Evolutionary conservation across 306 rosid species (phyloP), one percentile per base, ranked within the genome.

Genomic region (Vachellia collinsii): DNA sequence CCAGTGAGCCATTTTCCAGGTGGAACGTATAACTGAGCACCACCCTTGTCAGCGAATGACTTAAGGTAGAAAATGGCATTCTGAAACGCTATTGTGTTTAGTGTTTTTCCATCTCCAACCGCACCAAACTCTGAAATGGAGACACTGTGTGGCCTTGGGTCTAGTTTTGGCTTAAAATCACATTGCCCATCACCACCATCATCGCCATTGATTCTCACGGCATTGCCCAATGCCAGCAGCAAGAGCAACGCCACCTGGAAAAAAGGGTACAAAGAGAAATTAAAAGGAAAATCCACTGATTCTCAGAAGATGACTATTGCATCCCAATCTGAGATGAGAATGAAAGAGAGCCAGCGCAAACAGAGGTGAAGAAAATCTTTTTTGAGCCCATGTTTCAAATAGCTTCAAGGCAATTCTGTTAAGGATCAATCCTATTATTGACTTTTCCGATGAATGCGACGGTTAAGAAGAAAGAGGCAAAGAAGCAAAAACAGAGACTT

Each of bases 31-130:
- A 96, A 96, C 95, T 96, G 98, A 72, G 98, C 99, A 0, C 99
- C 98, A 12, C 99, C 99, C 83, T 96, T 96, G 70, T 96, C 99
- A 56, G 98, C 94, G 59, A 96, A 96, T 25, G 99, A 96, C 86
- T 93, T 96, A 77, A 96, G 97, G 81, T 93, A 96, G 85, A 96
- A 96, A 44, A 96, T 81, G 71, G 99, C 99, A 85, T 96, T 96
- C 86, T 93, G 99, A 78, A 96, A 93, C 54, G 97, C 98, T n/a
- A 93, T 69, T 4, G 98, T 96, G 75, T 96, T 96, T 66, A 89
- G 79, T 81, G 99, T 92, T 82, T 86, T 89, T 22, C 99, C 99
- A 83, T 96, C 98, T 63, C 97, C 99, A 83, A 96, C 97, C 0
- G 98, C 99, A 29, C 98, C 98, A 84, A 96, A 96, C 87, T 96